Evolutionary conservation across 2,329 filamentous ascomycete species (phyloP), one percentile per base, ranked within the genome.

Genomic region (Endocalyx cinctus): DNA sequence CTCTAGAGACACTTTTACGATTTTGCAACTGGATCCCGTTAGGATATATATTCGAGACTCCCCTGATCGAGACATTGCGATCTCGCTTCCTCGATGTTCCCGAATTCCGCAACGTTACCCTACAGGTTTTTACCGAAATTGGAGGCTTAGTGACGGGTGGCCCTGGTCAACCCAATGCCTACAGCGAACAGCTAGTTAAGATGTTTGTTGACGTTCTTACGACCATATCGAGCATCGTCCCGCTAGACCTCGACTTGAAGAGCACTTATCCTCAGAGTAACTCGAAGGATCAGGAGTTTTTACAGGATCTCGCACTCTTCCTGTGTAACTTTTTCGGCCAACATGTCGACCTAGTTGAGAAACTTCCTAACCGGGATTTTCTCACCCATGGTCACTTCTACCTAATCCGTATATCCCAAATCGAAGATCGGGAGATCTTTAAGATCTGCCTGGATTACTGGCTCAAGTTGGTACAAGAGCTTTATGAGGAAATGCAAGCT

Each of bases 21-120:
- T 98, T 98, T 64, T 84, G 95, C 60, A 97, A 97, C 71, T 98
- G 92, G 92, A 98, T 98, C 37, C 92, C 92, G 1, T 70, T 98
- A 25, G 92, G 94, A 37, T 98, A 96, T 65, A 97, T 98, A 50
- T 98, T 98, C 63, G 92, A 98, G 72, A 98, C 90, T 0, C 82
- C 86, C 22, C 81, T 98, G 45, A 97, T 98, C 62, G 88, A 95
- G 54, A 97, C 90, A 1, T 70, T 98, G 41, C 82, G 92, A 47
- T 94, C 84, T 37, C 81, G 92, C 33, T 98, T 98, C 64, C 73
- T 98, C 38, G 87, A 94, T 51, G 82, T 87, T 17, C 88, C 89
- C 25, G 90, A 96, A 52, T 98, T 97, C 66, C 84, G 94, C 38
- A 98, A 98, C 61, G 79, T 97, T 50, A 96, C 92, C 2, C 73